These are phyloP conservation scores for Gnetum montanum DNA, from an alignment of 75 land plant species.

Conservation along the genomic window DNA sequence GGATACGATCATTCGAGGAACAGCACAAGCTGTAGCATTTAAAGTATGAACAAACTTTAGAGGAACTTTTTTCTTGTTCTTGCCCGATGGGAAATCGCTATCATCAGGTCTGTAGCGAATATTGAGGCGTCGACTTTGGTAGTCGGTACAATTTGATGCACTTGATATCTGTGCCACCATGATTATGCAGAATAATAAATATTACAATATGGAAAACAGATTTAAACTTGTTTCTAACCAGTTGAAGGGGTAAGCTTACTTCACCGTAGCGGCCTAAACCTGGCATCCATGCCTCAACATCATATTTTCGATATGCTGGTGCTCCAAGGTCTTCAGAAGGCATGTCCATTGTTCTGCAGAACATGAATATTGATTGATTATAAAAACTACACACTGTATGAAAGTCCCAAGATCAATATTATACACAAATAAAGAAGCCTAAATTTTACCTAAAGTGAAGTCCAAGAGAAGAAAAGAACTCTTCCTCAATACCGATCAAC, in stretches of 20 bases:
- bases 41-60: conserved; percentile 82
- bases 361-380: conserved; percentile 9
- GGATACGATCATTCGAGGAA: conserved; percentile 88
- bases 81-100: conserved; percentile 6
- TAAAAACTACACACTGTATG: neutral
- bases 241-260: conserved; percentile 26
- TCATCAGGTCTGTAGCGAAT: conserved; percentile 73
- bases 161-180: conserved; percentile 90
- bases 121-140: conserved; percentile 87
- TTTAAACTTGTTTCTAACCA: neutral
- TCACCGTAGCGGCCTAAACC: conserved; percentile 96
- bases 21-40: conserved; percentile 97
- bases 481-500: conserved; percentile 81
- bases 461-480: conserved; percentile 75
- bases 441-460: conserved; percentile 71
- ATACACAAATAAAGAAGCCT: neutral
- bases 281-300: conserved; percentile 99
- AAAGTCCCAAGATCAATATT: neutral
- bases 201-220: no score
- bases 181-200: no score
- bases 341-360: conserved; percentile 85
- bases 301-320: conserved; percentile 94
- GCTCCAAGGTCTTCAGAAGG: conserved; percentile 91
- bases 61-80: conserved; percentile 40
- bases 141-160: conserved; percentile 97